Percentiles rank a stretch among this genome's conserved stretches.
Conservation (phyloP, 495 filamentous ascomycete species). For the Tuber aestivum region DNA sequence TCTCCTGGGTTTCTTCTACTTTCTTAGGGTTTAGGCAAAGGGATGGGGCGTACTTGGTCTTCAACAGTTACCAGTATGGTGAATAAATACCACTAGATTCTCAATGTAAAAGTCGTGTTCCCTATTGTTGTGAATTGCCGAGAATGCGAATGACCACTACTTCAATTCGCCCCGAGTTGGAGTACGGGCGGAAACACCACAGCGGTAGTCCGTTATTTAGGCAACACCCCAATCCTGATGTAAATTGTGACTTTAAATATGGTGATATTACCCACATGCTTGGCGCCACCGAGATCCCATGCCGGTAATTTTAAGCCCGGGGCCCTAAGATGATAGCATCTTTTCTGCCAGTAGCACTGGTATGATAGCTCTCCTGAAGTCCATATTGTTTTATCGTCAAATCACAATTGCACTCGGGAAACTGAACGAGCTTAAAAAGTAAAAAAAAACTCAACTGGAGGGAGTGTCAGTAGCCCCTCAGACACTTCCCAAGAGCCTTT, state of each 20-base stretch:
- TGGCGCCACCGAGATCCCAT: neutral
- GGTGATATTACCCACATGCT: neutral
- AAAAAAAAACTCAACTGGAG: neutral
- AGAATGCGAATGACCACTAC: neutral
- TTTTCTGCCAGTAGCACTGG: no score
- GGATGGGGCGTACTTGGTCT: constrained; percentile 43
- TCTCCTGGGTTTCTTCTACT: constrained; percentile 32
- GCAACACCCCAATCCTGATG: neutral
- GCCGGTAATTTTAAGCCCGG: neutral
- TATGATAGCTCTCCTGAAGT: no score
- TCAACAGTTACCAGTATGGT: constrained; percentile 41
- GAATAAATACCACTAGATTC: constrained; percentile 10
- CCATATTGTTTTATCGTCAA: neutral
- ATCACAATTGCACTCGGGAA: neutral
- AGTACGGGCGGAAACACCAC: neutral
- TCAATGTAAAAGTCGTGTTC: neutral
- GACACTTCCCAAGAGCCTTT: neutral
- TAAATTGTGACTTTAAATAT: neutral
- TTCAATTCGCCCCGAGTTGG: neutral
- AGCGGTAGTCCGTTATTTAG: neutral
- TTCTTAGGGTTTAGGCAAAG: constrained; percentile 17
- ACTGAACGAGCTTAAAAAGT: neutral
- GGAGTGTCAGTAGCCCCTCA: neutral
- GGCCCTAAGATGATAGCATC: neutral
- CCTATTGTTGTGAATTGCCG: neutral